Percentiles rank a stretch among this genome's conserved stretches.
Evolutionary conservation across 1,139 yeast genomes (phyloP).

Genomic region (Taphrina betulina): DNA sequence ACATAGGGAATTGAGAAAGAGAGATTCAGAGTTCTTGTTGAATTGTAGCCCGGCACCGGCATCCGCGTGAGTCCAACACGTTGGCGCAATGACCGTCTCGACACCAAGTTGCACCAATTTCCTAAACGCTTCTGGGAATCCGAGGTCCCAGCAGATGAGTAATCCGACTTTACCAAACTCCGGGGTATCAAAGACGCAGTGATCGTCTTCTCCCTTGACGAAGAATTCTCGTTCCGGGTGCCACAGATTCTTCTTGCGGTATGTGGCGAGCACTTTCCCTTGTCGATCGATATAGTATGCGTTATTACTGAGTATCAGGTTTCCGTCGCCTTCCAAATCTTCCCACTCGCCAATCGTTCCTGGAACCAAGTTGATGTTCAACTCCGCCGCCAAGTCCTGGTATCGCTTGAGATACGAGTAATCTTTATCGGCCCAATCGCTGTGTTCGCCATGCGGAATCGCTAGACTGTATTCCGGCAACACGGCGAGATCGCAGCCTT

Average conservation of each 20-base stretch:
- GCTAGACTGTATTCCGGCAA: slow-evolving; percentile 60
- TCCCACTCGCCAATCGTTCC: slow-evolving; percentile 35
- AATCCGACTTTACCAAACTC: slow-evolving; percentile 38
- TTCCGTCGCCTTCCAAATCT: slow-evolving; percentile 18
- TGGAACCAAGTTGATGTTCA: slow-evolving; percentile 38
- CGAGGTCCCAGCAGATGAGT: slow-evolving; percentile 39
- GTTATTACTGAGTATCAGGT: slow-evolving; percentile 28
- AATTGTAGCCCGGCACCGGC: slow-evolving; percentile 33
- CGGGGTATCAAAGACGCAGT: slow-evolving; percentile 37
- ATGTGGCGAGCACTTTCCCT: slow-evolving; percentile 36
- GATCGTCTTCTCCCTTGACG: slow-evolving; percentile 36
- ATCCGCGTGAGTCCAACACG: slow-evolving; percentile 38
- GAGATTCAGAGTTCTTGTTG: slow-evolving; percentile 36
- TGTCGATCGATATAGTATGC: slow-evolving; percentile 37
- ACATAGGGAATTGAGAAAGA: slow-evolving; percentile 34
- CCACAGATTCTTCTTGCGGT: slow-evolving; percentile 39
- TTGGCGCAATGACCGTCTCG: slow-evolving; percentile 38
- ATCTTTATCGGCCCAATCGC: slow-evolving; percentile 21
- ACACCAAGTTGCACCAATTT: slow-evolving; percentile 36
- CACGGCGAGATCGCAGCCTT: slow-evolving; percentile 56
- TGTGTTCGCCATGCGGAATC: slow-evolving; percentile 17
- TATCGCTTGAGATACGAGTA: slow-evolving; percentile 1
- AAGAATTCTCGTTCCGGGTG: slow-evolving; percentile 37
- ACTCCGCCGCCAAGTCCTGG: slow-evolving; percentile 36
- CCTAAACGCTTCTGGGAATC: slow-evolving; percentile 38